Evolutionary conservation across 2,329 filamentous ascomycete genomes (phyloP).

Genomic region (Dothistroma septosporum): DNA sequence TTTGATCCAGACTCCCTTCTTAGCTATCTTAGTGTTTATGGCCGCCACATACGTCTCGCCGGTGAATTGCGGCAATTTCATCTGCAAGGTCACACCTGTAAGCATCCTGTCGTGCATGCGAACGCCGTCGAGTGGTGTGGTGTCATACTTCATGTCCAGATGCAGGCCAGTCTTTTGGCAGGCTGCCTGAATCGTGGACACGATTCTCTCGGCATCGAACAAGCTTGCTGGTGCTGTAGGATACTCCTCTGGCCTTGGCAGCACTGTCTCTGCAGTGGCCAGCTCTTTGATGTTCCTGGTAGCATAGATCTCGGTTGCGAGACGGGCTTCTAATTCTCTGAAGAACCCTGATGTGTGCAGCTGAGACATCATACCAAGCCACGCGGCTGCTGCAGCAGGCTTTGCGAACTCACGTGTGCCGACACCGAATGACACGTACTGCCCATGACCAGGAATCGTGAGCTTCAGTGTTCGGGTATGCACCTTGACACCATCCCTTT

Average conservation of each 20-base stretch:
- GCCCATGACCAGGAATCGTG: not conserved
- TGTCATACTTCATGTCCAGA: not conserved
- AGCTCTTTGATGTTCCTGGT: not conserved
- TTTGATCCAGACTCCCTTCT: conserved; percentile 20
- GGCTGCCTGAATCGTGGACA: conserved; percentile 2
- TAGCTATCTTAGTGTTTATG: conserved; percentile 11
- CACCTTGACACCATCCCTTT: not conserved
- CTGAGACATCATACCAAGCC: conserved; percentile 1
- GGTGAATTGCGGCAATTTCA: not conserved
- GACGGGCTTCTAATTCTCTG: not conserved
- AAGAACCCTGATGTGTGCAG: conserved; percentile 2
- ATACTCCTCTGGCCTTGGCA: conserved; percentile 21
- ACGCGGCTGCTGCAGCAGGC: not conserved
- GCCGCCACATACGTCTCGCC: not conserved
- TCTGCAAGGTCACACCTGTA: not conserved
- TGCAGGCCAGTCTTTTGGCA: conserved; percentile 11
- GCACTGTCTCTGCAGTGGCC: not conserved
- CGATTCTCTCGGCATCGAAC: conserved; percentile 10
- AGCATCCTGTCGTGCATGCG: not conserved
- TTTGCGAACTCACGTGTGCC: not conserved
- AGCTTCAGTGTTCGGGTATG: not conserved
- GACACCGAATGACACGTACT: not conserved
- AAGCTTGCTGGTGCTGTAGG: conserved; percentile 13
- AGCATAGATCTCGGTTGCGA: not conserved
- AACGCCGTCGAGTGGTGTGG: not conserved